Evolutionary conservation across 352 stramenopile genomes (phyloP).

Genomic region (Pythium oligandrum): DNA sequence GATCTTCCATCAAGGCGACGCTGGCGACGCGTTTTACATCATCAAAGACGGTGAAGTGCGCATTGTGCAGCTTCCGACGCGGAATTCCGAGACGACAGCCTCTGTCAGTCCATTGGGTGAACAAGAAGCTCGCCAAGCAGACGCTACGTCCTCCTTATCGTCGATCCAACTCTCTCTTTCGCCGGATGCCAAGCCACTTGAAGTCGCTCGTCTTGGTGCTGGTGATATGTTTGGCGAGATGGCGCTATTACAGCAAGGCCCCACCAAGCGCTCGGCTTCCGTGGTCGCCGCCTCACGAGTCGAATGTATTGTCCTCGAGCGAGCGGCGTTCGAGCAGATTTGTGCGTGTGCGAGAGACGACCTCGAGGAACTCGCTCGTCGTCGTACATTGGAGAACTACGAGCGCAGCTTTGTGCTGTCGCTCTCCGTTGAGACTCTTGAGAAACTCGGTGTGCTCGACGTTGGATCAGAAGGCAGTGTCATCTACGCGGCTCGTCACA

Average conservation of each 20-base stretch:
- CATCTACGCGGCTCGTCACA: constrained; percentile 46
- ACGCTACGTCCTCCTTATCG: background rate
- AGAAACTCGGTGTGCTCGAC: constrained; percentile 49
- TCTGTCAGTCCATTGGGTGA: background rate
- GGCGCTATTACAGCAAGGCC: constrained; percentile 25
- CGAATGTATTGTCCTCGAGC: constrained; percentile 69
- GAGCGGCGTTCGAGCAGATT: constrained; percentile 55
- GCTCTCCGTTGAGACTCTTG: constrained; percentile 52
- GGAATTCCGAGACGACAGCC: background rate
- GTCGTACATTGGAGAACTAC: constrained; percentile 26
- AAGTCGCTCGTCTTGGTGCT: constrained; percentile 35
- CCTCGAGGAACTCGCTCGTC: constrained; percentile 25
- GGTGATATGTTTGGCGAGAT: constrained; percentile 70
- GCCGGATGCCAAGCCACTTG: constrained; percentile 9
- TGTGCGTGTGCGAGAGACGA: constrained; percentile 29
- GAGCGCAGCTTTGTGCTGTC: constrained; percentile 45
- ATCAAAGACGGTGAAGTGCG: constrained; percentile 45
- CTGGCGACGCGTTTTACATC: constrained; percentile 54
- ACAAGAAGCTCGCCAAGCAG: no score
- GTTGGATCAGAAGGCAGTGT: constrained; percentile 40
- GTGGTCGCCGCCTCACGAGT: constrained; percentile 55
- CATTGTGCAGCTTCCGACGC: constrained; percentile 22
- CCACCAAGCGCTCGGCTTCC: constrained; percentile 56
- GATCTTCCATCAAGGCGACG: constrained; percentile 45
- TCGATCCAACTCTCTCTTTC: constrained; percentile 6